These are phyloP conservation scores for Hygrocybe coccinea DNA, from an alignment of 768 basidiomycete species.

Conservation along the genomic window DNA sequence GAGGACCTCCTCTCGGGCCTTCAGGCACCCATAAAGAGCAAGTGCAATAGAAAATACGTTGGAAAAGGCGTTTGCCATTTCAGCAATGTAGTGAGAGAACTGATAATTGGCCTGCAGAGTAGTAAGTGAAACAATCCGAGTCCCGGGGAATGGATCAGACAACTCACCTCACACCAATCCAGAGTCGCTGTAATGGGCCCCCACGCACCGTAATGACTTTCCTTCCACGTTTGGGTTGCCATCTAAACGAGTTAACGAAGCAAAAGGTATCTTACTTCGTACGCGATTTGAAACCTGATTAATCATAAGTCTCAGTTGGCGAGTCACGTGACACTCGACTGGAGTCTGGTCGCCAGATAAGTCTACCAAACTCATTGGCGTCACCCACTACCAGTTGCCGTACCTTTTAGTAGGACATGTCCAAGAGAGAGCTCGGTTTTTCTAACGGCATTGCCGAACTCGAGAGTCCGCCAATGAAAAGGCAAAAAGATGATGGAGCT, in stretches of 20 bases:
- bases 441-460: constrained; percentile 33
- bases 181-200: constrained; percentile 66
- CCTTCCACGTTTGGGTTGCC: too few species aligned
- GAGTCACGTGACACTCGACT: too few species aligned
- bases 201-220: constrained; percentile 38
- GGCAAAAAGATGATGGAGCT: constrained; percentile 39
- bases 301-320: too few species aligned
- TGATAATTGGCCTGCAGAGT: constrained; percentile 64
- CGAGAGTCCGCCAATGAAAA: constrained; percentile 47
- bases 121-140: background rate
- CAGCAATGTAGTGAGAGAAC: constrained; percentile 72
- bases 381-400: too few species aligned
- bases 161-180: constrained; percentile 66
- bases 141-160: background rate
- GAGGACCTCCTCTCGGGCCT: constrained; percentile 31
- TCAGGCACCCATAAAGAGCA: constrained; percentile 45
- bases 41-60: constrained; percentile 58
- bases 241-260: too few species aligned
- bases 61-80: constrained; percentile 70
- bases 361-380: too few species aligned
- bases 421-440: constrained; percentile 46
- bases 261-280: too few species aligned
- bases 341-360: too few species aligned
- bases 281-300: too few species aligned
- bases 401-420: constrained; percentile 25